These are phyloP conservation scores for Tephrocybe rancida DNA, from an alignment of 768 basidiomycete genomes.

Conservation along the genomic window DNA sequence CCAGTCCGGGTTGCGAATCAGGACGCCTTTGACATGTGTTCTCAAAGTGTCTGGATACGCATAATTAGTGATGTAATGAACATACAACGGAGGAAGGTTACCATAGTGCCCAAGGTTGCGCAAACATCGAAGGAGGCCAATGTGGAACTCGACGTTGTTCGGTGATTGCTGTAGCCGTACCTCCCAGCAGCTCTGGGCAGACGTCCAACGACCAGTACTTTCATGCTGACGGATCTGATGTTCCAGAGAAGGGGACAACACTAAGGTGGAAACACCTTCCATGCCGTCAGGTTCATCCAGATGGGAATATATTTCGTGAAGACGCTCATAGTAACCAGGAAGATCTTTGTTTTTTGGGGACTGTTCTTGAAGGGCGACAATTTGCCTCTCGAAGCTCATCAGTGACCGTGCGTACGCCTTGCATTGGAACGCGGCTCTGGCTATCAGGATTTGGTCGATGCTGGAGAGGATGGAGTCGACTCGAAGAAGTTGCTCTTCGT, in stretches of 20 bases:
- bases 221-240: constrained; percentile 98
- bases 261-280: constrained; percentile 92
- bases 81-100: constrained; percentile 36
- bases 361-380: constrained; percentile 53
- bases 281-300: constrained; percentile 99
- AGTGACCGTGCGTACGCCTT: constrained; percentile 92
- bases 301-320: constrained; percentile 96
- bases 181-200: constrained; percentile 99
- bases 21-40: constrained; percentile 91
- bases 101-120: constrained; percentile 97
- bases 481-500: constrained; percentile 62
- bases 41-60: constrained; percentile 75
- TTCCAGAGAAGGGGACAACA: constrained; percentile 87
- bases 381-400: constrained; percentile 92
- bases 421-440: constrained; percentile 91
- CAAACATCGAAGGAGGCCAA: constrained; percentile 89
- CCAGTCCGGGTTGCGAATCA: constrained; percentile 88
- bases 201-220: constrained; percentile 95
- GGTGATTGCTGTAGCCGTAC: constrained; percentile 89
- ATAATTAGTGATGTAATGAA: too few species aligned
- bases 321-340: constrained; percentile 77
- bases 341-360: constrained; percentile 49
- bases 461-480: constrained; percentile 83
- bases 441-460: constrained; percentile 88
- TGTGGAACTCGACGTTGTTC: constrained; percentile 84